Evolutionary conservation across 1,284 basidiomycete species (phyloP), one percentile per base, ranked within the genome.

Genomic region (Ustilago sp.): DNA sequence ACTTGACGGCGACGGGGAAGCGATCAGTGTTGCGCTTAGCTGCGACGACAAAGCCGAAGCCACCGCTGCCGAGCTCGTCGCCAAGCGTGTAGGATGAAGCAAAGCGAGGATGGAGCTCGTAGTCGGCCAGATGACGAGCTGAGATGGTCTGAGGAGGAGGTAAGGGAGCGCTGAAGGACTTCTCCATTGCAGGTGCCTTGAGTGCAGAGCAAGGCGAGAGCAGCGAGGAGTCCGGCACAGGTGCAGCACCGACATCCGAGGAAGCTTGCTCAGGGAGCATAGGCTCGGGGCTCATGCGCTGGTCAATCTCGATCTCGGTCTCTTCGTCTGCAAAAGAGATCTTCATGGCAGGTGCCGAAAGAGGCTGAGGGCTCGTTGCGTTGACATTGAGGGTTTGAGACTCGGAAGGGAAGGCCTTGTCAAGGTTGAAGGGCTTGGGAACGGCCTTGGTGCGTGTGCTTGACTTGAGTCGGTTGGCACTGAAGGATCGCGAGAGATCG

Each of bases 1-100:
- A 96, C 87, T 97, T 96, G 87, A 96, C 93, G 0, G 94, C 94
- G 48, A 95, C 94, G 5, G 91, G 91, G 89, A 94, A 91, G 1
- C 64, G 67, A 59, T 87, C 86, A 8, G 12, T 15, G n/a, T 68
- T 78, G 52, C 85, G 80, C 53, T 62, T 73, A 3, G 86, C 87
- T 6, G 83, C 77, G 11, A 87, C 86, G 32, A 97, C 94, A 85
- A 97, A 96, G 8, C 94, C 94, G 83, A 94, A 97, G 15, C 94
- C 94, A 45, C 94, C 94, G 9, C 91, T 91, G 54, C 94, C 94
- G 43, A 97, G 90, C 86, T 95, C 93, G 48, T 88, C 87, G 32
- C 83, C 80, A 50, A 95, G 89, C 28, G 88, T 86, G 85, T 94
- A 97, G 48, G 86, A 86, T 43, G 88, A 87, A 11, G 89, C 90